Base-by-base conservation (phyloP, 2,329 filamentous ascomycete species). In the Fusarium musae region DNA sequence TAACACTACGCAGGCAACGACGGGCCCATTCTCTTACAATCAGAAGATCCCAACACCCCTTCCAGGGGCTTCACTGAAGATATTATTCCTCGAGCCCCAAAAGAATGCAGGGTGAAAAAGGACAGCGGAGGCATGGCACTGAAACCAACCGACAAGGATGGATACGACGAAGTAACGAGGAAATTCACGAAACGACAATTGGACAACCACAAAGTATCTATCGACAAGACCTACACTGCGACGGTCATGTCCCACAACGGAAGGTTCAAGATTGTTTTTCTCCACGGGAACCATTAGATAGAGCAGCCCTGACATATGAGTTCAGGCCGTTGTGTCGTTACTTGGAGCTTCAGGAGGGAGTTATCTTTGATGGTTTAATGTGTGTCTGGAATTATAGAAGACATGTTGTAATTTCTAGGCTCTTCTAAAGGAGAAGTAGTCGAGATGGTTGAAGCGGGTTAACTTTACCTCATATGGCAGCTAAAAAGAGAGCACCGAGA, bases 111-210 rank as follows among this genome's bases (percentile, higher is more conserved):
- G 16, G 32, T 30, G 5, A 28, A 44, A 5, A 75, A 75, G 40
- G 70, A 66, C 34, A 72, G 70, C 11, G 60, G 63, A 10, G 64
- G 47, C 9, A 23, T 50, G 12, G 67, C 60, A 2, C 34, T 75
- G 30, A 75, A 75, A 37, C 73, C 70, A 26, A 75, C 73, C 4
- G 70, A 75, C 17, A 75, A 75, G 37, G 47, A 69, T 19, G 67
- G 73, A 5, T 63, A 75, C 13, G 73, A 75, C 9, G 13, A 52
- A 42, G 28, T 26, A n/a, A 75, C 70, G 15, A 63, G 67, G 26
- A 23, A 58, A 9, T 75, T 47, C 28, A 75, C 73, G 1, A 59
- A 61, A 47, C 49, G 28, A 28, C 21, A 30, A 7, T 56, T 75
- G 6, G 67, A 63, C 12, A 21, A 39, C 6, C 30, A 59, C 5